These are phyloP conservation scores for Cutaneotrichosporon curvatum DNA, from an alignment of 1,284 basidiomycete species.

Conservation along the genomic window DNA sequence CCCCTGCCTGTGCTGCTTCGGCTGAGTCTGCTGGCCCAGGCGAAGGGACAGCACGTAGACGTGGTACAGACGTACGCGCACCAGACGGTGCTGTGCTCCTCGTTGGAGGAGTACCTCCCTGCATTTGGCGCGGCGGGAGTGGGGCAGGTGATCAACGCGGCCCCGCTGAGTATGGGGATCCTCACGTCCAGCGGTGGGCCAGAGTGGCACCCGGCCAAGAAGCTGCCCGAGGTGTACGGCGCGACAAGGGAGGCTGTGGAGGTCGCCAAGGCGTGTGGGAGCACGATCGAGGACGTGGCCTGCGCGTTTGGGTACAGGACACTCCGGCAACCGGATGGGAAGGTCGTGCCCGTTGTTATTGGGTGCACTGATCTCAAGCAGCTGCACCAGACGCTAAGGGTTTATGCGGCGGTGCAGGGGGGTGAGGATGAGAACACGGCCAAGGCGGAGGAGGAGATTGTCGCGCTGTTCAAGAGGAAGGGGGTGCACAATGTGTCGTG, in stretches of 20 bases:
- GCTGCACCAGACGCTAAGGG: constrained; percentile 63
- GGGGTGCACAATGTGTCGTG: constrained; percentile 53
- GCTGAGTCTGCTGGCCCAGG: constrained; percentile 61
- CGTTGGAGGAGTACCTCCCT: constrained; percentile 58
- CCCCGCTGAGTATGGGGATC: constrained; percentile 87
- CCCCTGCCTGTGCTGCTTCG: constrained; percentile 85
- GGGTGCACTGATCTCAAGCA: constrained; percentile 61
- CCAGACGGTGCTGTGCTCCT: constrained; percentile 70
- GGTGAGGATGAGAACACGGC: constrained; percentile 35
- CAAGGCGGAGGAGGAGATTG: constrained; percentile 51
- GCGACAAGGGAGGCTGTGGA: constrained; percentile 23
- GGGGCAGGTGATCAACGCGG: constrained; percentile 68
- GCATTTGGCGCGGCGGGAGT: constrained; percentile 61
- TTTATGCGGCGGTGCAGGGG: constrained; percentile 58
- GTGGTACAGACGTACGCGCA: constrained; percentile 80
- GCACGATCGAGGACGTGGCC: constrained; percentile 59
- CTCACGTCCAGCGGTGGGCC: constrained; percentile 61
- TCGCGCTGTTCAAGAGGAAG: constrained; percentile 50
- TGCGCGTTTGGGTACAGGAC: constrained; percentile 63
- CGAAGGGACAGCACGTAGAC: constrained; percentile 60
- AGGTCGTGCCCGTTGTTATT: constrained; percentile 61
- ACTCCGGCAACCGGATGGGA: constrained; percentile 32
- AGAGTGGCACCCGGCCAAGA: constrained; percentile 73
- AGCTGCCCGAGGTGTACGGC: constrained; percentile 14
- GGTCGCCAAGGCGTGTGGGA: constrained; percentile 27